A percentile compares a stretch with the other conserved stretches of the same genome.
phyloP scores from a whole-genome alignment of 2,329 filamentous ascomycete genomes.

The Colletotrichum musicola region DNA sequence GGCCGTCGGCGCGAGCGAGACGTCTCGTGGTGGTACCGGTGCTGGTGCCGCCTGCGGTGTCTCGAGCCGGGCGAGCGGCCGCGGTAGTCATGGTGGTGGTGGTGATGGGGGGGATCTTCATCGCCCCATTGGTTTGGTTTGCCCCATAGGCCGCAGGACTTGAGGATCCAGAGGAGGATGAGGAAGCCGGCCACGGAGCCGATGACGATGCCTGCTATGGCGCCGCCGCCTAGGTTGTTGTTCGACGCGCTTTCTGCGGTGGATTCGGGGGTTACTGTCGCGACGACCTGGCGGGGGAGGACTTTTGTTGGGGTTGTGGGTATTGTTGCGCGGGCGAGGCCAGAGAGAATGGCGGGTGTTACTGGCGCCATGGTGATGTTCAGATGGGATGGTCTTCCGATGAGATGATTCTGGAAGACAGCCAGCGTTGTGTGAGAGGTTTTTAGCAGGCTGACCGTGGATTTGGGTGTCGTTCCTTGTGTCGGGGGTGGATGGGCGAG shows the following conservation, averaged over 20 bases:
- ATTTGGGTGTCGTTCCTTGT: neutral
- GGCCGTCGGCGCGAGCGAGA: conserved; percentile 26
- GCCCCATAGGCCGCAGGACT: conserved; percentile 51
- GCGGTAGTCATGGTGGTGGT: conserved; percentile 22
- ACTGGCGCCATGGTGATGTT: conserved; percentile 26
- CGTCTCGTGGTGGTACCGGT: conserved; percentile 35
- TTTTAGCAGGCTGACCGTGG: neutral
- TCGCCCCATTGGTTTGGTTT: conserved; percentile 24
- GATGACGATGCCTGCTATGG: conserved; percentile 65
- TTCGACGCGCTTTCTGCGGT: conserved; percentile 40
- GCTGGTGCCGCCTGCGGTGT: conserved; percentile 21
- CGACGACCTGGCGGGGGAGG: conserved; percentile 43
- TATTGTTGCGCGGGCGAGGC: conserved; percentile 1
- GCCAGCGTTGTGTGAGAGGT: neutral
- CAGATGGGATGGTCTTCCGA: too few relatives aligned
- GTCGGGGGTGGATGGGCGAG: neutral
- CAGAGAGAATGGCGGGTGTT: too few relatives aligned
- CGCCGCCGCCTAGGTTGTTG: conserved; percentile 57
- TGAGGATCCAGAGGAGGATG: conserved; percentile 60
- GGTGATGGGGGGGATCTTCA: conserved; percentile 15
- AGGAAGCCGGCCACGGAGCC: conserved; percentile 61
- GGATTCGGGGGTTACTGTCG: conserved; percentile 46
- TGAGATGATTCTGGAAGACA: neutral
- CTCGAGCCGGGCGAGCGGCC: conserved; percentile 27
- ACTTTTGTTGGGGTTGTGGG: conserved; percentile 19